A percentile compares a stretch with the other conserved stretches of the same genome.
Evolutionary conservation across 1,139 yeast species (phyloP).

Genomic region (Saccharomyces hybrid): DNA sequence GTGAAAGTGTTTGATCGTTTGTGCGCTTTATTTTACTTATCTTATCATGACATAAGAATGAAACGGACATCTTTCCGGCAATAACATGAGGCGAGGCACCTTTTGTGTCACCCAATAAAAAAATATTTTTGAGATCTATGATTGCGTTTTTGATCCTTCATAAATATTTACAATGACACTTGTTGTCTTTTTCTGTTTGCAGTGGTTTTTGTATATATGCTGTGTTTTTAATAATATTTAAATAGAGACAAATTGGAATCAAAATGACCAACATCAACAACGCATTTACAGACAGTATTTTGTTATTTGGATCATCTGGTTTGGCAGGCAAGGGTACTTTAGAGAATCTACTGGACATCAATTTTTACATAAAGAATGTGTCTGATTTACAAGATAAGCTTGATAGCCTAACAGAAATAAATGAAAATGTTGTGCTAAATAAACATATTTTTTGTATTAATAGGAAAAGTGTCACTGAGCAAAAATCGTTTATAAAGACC

Average conservation of each 20-base stretch:
- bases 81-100: slow-evolving; percentile 30
- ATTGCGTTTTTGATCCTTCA: too few relatives aligned
- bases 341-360: slow-evolving; percentile 7
- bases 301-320: slow-evolving; percentile 14
- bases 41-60: slow-evolving; percentile 6
- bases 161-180: slow-evolving; percentile 5
- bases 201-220: neutral
- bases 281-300: slow-evolving; percentile 8
- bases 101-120: neutral
- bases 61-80: slow-evolving; percentile 16
- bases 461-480: neutral
- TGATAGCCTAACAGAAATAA: neutral
- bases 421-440: neutral
- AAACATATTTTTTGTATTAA: slow-evolving; percentile 4
- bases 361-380: slow-evolving; percentile 8
- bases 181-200: neutral
- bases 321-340: slow-evolving; percentile 11
- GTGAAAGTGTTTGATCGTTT: neutral
- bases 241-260: too few relatives aligned
- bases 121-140: neutral
- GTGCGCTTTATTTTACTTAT: neutral
- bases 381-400: slow-evolving; percentile 8
- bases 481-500: neutral
- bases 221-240: neutral
- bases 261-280: neutral